These are phyloP conservation scores for Musa itinerans DNA, from an alignment of 176 grass and related monocot species.

Conservation along the genomic window DNA sequence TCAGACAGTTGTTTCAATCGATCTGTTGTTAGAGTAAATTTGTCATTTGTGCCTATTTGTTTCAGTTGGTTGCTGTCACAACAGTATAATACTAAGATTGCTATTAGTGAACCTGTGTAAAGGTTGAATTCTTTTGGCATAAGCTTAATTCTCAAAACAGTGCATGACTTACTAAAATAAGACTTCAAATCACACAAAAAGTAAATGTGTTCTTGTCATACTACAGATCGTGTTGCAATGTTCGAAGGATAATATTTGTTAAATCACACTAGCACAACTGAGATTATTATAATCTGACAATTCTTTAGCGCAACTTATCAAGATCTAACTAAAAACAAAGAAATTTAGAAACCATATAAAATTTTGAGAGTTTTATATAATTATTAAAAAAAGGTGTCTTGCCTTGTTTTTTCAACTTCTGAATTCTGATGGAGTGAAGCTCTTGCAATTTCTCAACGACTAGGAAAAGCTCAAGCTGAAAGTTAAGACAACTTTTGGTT, in stretches of 20 bases:
- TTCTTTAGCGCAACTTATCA: background rate
- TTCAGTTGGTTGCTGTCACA: too few species aligned
- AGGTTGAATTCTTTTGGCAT: too few species aligned
- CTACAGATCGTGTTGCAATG: too few species aligned
- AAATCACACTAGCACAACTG: background rate
- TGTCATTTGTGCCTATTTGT: too few species aligned
- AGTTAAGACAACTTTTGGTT: conserved; percentile 17
- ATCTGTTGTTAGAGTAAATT: too few species aligned
- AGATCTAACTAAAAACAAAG: background rate
- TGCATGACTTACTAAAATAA: too few species aligned
- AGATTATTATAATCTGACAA: background rate
- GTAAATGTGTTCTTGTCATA: too few species aligned
- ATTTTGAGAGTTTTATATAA: background rate
- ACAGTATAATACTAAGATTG: too few species aligned
- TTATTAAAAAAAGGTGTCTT: conserved; percentile 14
- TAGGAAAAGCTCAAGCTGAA: conserved; percentile 84
- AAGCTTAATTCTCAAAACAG: too few species aligned
- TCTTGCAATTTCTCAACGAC: conserved; percentile 97
- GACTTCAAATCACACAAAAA: too few species aligned
- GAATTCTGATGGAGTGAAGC: conserved; percentile 87
- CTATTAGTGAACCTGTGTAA: too few species aligned
- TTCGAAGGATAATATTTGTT: background rate
- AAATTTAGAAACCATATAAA: background rate
- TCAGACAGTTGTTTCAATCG: too few species aligned
- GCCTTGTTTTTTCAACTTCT: conserved; percentile 97